Percentiles rank a stretch among this genome's conserved stretches.
These are phyloP conservation scores for Diaporthe aspalathi DNA, from an alignment of 2,329 filamentous ascomycete genomes.

Conservation along the genomic window DNA sequence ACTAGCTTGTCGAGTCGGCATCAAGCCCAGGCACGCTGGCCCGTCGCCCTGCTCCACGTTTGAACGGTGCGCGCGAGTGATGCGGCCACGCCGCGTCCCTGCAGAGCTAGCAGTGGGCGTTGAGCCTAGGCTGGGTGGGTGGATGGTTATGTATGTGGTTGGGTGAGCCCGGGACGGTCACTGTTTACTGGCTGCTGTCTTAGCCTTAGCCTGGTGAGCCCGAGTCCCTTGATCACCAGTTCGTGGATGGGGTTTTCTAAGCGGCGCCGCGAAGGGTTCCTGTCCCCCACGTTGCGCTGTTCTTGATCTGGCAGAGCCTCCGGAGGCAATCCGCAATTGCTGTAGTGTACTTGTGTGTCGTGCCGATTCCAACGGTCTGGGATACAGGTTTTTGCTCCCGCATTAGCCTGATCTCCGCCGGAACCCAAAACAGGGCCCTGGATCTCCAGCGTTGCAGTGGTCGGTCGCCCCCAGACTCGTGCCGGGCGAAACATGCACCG, in stretches of 20 bases:
- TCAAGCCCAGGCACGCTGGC: conserved; percentile 22
- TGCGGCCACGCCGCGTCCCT: conserved; percentile 24
- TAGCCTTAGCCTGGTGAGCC: not conserved
- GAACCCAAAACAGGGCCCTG: conserved; percentile 28
- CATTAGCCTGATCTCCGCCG: conserved; percentile 33
- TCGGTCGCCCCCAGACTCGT: conserved; percentile 22
- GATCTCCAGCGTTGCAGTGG: conserved; percentile 20
- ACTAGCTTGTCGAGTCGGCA: conserved; percentile 4
- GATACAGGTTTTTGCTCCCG: conserved; percentile 22
- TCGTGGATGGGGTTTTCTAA: not conserved
- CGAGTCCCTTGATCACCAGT: not conserved
- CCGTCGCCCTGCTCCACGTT: conserved; percentile 36
- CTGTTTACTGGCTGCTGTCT: not conserved
- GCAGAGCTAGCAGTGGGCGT: conserved; percentile 30
- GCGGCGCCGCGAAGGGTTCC: conserved; percentile 3
- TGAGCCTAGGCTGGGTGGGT: not conserved
- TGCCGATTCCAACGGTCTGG: conserved; percentile 9
- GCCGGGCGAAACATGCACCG: conserved; percentile 29
- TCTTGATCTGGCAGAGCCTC: conserved; percentile 11
- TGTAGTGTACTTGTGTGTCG: not conserved
- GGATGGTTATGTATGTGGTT: not conserved
- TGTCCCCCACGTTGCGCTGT: conserved; percentile 17
- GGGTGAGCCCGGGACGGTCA: not conserved
- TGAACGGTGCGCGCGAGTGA: conserved; percentile 1
- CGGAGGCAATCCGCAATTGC: not conserved